Evolutionary conservation across 2,329 filamentous ascomycete species (phyloP).

Genomic region (Lomentospora prolificans): DNA sequence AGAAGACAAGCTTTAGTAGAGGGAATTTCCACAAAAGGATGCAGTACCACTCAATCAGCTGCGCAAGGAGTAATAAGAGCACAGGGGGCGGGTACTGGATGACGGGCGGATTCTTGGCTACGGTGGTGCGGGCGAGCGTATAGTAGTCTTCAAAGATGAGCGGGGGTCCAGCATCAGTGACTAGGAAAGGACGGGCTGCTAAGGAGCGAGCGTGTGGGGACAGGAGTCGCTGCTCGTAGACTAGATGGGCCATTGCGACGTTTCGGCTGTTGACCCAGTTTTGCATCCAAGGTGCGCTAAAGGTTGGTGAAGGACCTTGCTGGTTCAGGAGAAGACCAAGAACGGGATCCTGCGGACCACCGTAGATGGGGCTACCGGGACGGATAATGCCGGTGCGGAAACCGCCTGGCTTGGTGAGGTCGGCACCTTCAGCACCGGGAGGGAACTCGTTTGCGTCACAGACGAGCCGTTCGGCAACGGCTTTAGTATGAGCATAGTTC

Average conservation of each 20-base stretch:
- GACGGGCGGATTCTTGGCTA: slow-evolving; percentile 23
- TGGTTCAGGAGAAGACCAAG: slow-evolving; percentile 28
- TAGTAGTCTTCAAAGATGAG: slow-evolving; percentile 30
- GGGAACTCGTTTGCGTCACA: slow-evolving; percentile 28
- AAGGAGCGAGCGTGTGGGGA: slow-evolving; percentile 23
- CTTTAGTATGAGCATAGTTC: slow-evolving; percentile 42
- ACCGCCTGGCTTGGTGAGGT: slow-evolving; percentile 12
- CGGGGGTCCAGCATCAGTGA: slow-evolving; percentile 40
- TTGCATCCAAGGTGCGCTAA: slow-evolving; percentile 34
- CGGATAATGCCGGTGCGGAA: slow-evolving; percentile 46
- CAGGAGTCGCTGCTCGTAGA: slow-evolving; percentile 40
- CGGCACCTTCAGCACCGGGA: slow-evolving; percentile 4
- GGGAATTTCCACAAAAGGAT: slow-evolving; percentile 18
- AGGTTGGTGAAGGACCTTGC: slow-evolving; percentile 27
- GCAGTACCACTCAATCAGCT: slow-evolving; percentile 27
- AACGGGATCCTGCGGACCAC: slow-evolving; percentile 32
- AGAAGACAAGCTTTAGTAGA: slow-evolving; percentile 17
- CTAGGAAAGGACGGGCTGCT: slow-evolving; percentile 36
- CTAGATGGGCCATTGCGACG: slow-evolving; percentile 42
- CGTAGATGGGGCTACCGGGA: slow-evolving; percentile 44
- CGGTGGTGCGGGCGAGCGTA: slow-evolving; percentile 18
- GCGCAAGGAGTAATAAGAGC: slow-evolving; percentile 25
- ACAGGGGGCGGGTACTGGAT: slow-evolving; percentile 25
- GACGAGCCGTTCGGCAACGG: slow-evolving; percentile 39
- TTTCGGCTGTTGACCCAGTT: slow-evolving; percentile 41